Conservation (phyloP, 768 basidiomycete species). For the Obba rivulosa region DNA sequence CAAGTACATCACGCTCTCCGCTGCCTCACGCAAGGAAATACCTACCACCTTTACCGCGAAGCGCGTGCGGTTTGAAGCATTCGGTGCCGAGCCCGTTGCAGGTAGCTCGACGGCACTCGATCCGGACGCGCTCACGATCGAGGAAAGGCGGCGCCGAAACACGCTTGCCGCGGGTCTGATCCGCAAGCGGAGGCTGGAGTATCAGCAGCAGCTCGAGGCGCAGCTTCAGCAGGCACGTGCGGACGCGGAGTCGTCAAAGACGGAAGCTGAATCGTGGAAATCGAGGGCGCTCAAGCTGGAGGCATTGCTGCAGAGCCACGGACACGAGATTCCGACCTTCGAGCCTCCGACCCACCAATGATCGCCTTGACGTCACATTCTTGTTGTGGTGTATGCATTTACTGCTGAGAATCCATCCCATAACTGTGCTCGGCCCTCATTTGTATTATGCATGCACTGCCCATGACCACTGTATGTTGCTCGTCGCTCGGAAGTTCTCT, state of each 20-base stretch:
- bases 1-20: conserved; percentile 62
- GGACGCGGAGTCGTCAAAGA: conserved; percentile 31
- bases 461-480: too few species aligned
- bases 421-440: too few species aligned
- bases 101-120: conserved; percentile 28
- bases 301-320: conserved; percentile 51
- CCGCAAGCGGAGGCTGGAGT: conserved; percentile 67
- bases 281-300: conserved; percentile 42
- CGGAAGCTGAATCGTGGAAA: conserved; percentile 47
- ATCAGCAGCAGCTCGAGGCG: conserved; percentile 62
- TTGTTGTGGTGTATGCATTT: too few species aligned
- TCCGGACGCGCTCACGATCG: conserved; percentile 65
- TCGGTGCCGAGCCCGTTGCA: conserved; percentile 47
- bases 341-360: too few species aligned
- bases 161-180: conserved; percentile 81
- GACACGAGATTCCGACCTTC: conserved; percentile 43
- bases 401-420: too few species aligned
- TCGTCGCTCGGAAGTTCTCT: too few species aligned
- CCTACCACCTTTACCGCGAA: conserved; percentile 67
- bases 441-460: too few species aligned
- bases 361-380: too few species aligned
- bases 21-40: conserved; percentile 74
- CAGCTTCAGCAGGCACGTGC: conserved; percentile 43
- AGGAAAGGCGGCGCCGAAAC: conserved; percentile 76
- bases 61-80: conserved; percentile 43